Conservation (phyloP, 2,329 filamentous ascomycete genomes). For the Talaromyces sp. region DNA sequence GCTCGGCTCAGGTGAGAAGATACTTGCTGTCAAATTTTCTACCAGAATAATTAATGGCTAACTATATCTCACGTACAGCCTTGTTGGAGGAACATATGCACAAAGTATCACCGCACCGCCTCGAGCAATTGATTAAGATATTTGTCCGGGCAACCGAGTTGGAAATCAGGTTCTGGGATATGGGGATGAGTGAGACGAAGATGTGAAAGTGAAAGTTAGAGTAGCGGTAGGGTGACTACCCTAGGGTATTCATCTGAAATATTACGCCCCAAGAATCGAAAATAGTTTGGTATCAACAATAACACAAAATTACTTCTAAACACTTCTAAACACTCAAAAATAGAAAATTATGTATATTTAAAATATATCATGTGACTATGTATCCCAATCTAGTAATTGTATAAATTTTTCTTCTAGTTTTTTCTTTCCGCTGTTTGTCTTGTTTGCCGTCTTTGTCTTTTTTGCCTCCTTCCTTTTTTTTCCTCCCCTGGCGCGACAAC, state of each 20-base stretch:
- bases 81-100: conserved; percentile 74
- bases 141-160: conserved; percentile 85
- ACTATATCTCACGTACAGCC: conserved; percentile 47
- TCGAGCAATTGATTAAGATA: conserved; percentile 81
- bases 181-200: conserved; percentile 53
- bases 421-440: conserved; percentile 14
- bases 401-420: conserved; percentile 2
- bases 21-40: background rate
- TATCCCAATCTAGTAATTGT: background rate
- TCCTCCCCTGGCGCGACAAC: conserved; percentile 7
- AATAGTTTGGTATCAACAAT: no score
- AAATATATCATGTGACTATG: background rate
- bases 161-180: conserved; percentile 76
- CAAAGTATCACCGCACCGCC: conserved; percentile 70
- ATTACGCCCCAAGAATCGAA: no score
- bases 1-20: conserved; percentile 65
- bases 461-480: conserved; percentile 24
- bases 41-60: background rate
- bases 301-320: no score
- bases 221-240: no score
- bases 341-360: no score
- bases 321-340: no score
- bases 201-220: conserved; percentile 5
- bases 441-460: conserved; percentile 10
- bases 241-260: no score